These are phyloP conservation scores for Erodium texanum DNA, from an alignment of 441 rosid genomes.

Conservation along the genomic window DNA sequence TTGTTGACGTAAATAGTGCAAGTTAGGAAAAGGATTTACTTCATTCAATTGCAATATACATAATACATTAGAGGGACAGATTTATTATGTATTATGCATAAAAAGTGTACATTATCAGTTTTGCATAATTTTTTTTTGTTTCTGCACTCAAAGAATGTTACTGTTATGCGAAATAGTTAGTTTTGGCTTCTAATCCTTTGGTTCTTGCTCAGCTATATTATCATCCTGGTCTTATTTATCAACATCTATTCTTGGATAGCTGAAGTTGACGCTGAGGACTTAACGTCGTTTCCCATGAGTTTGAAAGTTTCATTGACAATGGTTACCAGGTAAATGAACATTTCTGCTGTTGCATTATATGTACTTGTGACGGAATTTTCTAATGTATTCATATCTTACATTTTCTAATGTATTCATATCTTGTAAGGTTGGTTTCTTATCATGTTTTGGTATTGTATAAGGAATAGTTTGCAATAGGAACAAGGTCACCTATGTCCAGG, in stretches of 20 bases:
- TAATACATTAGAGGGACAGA: neutral
- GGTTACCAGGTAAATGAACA: too few relatives aligned
- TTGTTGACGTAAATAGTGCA: neutral
- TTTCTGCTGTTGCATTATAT: too few relatives aligned
- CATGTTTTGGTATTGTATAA: too few relatives aligned
- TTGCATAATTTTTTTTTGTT: neutral
- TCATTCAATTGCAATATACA: neutral
- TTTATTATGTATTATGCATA: too few relatives aligned
- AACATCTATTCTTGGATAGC: neutral
- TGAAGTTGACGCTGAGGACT: neutral
- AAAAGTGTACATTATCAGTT: neutral
- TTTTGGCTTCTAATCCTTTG: neutral
- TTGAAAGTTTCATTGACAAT: neutral
- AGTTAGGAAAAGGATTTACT: too few relatives aligned
- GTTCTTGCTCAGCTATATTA: too few relatives aligned
- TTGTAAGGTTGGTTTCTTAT: too few relatives aligned
- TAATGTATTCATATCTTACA: too few relatives aligned
- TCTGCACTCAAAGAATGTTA: neutral
- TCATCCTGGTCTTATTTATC: neutral
- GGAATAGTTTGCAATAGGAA: too few relatives aligned
- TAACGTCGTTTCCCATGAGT: neutral
- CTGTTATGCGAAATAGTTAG: neutral
- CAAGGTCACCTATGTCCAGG: too few relatives aligned
- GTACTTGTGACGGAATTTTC: too few relatives aligned
- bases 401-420: too few relatives aligned